Evolutionary conservation across 306 rosid genomes (phyloP).

Genomic region (Lupinus albus): DNA sequence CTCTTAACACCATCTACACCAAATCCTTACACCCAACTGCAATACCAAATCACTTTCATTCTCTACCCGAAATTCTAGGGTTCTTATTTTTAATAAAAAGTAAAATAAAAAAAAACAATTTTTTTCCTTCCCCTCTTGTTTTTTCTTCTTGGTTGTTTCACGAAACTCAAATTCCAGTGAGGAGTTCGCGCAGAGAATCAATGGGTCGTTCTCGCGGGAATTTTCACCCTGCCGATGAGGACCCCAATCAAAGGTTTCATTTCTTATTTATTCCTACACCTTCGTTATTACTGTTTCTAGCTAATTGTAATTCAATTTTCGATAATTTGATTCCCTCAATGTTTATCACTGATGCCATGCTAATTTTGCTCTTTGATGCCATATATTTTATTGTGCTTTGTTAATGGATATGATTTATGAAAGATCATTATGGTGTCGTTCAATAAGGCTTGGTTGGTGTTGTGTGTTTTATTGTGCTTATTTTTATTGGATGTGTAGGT

Average conservation of each 20-base stretch:
- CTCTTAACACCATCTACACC: no score
- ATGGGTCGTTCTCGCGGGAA: constrained; percentile 99
- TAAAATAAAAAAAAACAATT: background rate
- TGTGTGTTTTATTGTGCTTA: background rate
- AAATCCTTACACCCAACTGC: no score
- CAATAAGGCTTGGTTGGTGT: no score
- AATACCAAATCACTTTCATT: no score
- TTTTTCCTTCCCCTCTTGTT: constrained; percentile 10
- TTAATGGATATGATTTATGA: constrained; percentile 42
- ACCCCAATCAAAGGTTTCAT: constrained; percentile 83
- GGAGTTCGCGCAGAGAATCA: constrained; percentile 39
- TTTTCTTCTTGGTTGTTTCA: constrained; percentile 15
- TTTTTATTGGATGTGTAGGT: constrained; percentile 57
- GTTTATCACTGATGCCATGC: background rate
- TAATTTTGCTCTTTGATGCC: background rate
- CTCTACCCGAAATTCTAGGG: constrained; percentile 36
- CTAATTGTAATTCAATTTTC: background rate
- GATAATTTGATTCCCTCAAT: constrained; percentile 2
- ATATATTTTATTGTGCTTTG: background rate
- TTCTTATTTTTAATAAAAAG: constrained; percentile 17
- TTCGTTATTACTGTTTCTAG: background rate
- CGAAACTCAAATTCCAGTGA: constrained; percentile 11
- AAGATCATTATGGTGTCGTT: no score
- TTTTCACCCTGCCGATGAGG: constrained; percentile 82
- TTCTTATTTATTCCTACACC: background rate